Percentiles rank a stretch among this genome's conserved stretches.
These are phyloP conservation scores for Erigeron philadelphicus DNA, from an alignment of 140 eudicot genomes.

Conservation along the genomic window DNA sequence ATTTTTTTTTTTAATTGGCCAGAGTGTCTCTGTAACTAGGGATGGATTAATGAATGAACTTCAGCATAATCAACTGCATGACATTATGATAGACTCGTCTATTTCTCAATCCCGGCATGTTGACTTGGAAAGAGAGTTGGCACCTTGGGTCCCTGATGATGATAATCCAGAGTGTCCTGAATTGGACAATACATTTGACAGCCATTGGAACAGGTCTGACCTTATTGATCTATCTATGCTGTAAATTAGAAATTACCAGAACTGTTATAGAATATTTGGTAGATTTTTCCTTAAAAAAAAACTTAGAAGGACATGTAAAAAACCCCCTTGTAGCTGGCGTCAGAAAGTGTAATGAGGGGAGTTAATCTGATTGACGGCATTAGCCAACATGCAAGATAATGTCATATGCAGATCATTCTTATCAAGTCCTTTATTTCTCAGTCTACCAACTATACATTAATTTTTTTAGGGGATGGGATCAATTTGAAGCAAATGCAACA, in stretches of 20 bases:
- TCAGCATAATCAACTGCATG: conserved; percentile 50
- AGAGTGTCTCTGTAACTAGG: conserved; percentile 69
- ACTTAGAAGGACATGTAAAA: not conserved
- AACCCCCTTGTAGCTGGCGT: conserved; percentile 3
- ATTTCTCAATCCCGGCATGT: conserved; percentile 81
- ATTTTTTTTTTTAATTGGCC: conserved; percentile 19
- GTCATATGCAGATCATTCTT: not conserved
- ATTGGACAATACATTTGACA: conserved; percentile 75
- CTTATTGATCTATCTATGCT: conserved; percentile 1
- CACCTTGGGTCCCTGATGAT: conserved; percentile 88
- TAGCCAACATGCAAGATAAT: conserved; percentile 6
- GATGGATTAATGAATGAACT: conserved; percentile 56
- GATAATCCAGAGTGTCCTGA: conserved; percentile 65
- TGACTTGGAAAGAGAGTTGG: conserved; percentile 68
- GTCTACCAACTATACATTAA: no score
- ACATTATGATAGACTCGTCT: conserved; percentile 70
- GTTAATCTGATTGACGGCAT: not conserved
- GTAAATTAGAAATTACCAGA: not conserved
- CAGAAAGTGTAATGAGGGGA: not conserved
- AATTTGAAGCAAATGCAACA: conserved; percentile 82
- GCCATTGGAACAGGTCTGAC: conserved; percentile 73
- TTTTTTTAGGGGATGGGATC: conserved; percentile 83
- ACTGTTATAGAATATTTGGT: not conserved
- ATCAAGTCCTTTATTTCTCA: not conserved
- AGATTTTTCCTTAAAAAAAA: conserved; percentile 1